These are phyloP conservation scores for Termitomyces sp. DNA, from an alignment of 768 basidiomycete species.

Conservation along the genomic window DNA sequence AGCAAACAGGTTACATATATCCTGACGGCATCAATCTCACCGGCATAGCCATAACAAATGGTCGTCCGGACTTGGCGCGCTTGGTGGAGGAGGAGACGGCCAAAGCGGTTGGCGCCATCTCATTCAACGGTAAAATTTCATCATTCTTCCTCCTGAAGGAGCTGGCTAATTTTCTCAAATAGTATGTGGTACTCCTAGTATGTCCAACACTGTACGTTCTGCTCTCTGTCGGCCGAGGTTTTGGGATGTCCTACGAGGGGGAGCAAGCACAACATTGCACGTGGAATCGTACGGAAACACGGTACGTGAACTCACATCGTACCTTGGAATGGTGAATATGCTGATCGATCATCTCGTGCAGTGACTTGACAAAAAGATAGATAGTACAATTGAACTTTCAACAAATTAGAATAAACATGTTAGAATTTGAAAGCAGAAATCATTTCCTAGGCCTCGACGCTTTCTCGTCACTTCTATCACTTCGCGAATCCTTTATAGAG, in stretches of 20 bases:
- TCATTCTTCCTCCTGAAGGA: not conserved
- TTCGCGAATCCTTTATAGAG: conserved; percentile 10
- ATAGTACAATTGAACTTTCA: not conserved
- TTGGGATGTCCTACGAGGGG: conserved; percentile 34
- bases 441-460: not conserved
- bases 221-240: conserved; percentile 33
- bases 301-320: not conserved
- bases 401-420: not conserved
- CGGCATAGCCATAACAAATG: conserved; percentile 21
- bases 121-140: conserved; percentile 38
- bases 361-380: not conserved
- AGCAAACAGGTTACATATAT: not conserved
- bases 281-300: conserved; percentile 38
- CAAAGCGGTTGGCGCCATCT: conserved; percentile 29
- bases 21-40: not conserved
- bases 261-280: conserved; percentile 38
- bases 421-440: no score
- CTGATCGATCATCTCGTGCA: not conserved
- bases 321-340: no score
- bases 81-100: conserved; percentile 32
- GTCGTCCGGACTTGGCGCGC: conserved; percentile 35
- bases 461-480: not conserved
- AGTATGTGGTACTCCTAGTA: conserved; percentile 45
- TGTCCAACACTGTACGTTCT: conserved; percentile 31
- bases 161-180: not conserved